Conservation (phyloP, 805 yeast genomes). For the Soucietia sequanensis region DNA sequence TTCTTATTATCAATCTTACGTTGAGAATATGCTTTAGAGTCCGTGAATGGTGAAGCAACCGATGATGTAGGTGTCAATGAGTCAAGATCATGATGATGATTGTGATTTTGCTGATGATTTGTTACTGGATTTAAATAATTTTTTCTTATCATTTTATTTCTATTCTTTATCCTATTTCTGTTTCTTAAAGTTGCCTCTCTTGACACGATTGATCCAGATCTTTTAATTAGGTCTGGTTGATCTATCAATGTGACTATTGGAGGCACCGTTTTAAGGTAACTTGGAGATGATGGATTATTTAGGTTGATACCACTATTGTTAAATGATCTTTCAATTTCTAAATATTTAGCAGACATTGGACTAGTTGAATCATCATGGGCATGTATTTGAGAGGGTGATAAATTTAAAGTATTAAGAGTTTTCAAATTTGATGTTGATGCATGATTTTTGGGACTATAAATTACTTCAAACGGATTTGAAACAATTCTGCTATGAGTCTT, state of each 20-base stretch:
- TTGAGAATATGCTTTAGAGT: too few relatives aligned
- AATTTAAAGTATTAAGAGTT: too few relatives aligned
- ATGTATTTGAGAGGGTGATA: too few relatives aligned
- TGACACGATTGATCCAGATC: slow-evolving; percentile 31
- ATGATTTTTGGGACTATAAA: slow-evolving; percentile 13
- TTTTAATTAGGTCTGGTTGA: slow-evolving; percentile 11
- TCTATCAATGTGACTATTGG: slow-evolving; percentile 28
- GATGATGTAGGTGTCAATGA: too few relatives aligned
- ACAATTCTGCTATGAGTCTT: slow-evolving; percentile 10
- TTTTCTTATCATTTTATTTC: slow-evolving; percentile 27
- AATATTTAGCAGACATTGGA: slow-evolving; percentile 6
- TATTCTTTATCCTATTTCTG: slow-evolving; percentile 24
- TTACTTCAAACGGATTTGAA: slow-evolving; percentile 28
- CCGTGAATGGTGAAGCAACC: too few relatives aligned
- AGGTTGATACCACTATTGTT: too few relatives aligned
- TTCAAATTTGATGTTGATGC: too few relatives aligned
- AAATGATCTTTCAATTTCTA: slow-evolving; percentile 2
- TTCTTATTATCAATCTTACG: slow-evolving; percentile 5
- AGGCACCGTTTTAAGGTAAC: slow-evolving; percentile 5
- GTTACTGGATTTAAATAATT: neutral
- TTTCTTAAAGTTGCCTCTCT: slow-evolving; percentile 28
- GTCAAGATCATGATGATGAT: too few relatives aligned
- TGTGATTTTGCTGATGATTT: too few relatives aligned
- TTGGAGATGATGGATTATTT: too few relatives aligned
- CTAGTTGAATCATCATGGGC: too few relatives aligned